These are phyloP conservation scores for Diplodia intermedia DNA, from an alignment of 2,329 filamentous ascomycete genomes.

Conservation along the genomic window DNA sequence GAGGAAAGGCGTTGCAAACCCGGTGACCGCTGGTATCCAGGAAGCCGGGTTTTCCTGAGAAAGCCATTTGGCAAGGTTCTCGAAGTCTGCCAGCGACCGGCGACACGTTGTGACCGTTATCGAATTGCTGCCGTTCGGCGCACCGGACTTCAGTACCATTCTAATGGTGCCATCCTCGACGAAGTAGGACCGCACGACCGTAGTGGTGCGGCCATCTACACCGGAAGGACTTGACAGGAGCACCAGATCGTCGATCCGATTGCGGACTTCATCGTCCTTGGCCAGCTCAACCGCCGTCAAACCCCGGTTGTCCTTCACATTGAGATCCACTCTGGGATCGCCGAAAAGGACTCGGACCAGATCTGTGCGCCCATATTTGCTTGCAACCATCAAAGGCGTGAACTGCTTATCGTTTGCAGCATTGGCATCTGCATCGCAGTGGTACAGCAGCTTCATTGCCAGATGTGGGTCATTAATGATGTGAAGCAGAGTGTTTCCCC, in stretches of 20 bases:
- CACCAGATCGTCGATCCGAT: constrained; percentile 92
- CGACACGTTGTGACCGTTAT: constrained; percentile 96
- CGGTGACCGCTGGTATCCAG: constrained; percentile 82
- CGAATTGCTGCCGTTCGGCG: constrained; percentile 78
- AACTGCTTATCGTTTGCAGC: constrained; percentile 94
- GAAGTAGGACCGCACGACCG: constrained; percentile 93
- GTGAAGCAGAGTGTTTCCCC: constrained; percentile 94
- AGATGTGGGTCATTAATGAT: constrained; percentile 87
- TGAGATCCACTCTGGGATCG: constrained; percentile 85
- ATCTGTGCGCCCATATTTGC: constrained; percentile 95
- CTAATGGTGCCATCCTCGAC: constrained; percentile 95
- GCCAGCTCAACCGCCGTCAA: constrained; percentile 94
- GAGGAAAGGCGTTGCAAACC: constrained; percentile 86
- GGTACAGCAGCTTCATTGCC: constrained; percentile 75
- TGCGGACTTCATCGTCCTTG: constrained; percentile 96
- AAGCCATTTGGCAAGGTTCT: constrained; percentile 84
- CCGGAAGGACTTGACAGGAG: constrained; percentile 73
- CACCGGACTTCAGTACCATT: constrained; percentile 91
- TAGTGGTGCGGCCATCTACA: constrained; percentile 82
- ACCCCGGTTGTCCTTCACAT: constrained; percentile 82
- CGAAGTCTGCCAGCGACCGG: constrained; percentile 86
- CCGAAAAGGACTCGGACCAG: constrained; percentile 88
- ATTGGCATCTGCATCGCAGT: constrained; percentile 95
- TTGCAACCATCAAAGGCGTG: constrained; percentile 95
- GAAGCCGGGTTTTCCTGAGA: constrained; percentile 91